Percentiles rank a stretch among this genome's conserved stretches.
Conservation (phyloP, 2,329 filamentous ascomycete species). For the Talaromyces sp. region DNA sequence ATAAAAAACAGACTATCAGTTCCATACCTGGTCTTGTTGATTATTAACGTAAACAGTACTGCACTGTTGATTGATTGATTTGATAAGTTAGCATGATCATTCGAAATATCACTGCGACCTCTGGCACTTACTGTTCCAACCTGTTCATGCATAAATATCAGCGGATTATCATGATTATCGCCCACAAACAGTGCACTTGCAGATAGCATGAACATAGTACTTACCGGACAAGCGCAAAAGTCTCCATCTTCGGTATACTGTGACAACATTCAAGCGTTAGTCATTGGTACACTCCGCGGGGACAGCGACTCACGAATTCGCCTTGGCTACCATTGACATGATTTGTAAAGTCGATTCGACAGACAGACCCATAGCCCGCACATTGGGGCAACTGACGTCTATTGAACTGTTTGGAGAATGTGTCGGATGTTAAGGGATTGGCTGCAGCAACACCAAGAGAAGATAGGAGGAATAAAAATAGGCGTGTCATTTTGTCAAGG, state of each 20-base stretch:
- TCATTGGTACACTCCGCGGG: not conserved
- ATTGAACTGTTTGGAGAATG: not conserved
- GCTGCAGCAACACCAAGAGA: not conserved
- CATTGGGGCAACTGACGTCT: not conserved
- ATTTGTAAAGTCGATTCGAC: not conserved
- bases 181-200: not conserved
- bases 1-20: not conserved
- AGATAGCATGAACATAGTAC: not conserved
- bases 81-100: not conserved
- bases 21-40: not conserved
- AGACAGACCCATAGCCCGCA: constrained; percentile 3
- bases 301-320: not conserved
- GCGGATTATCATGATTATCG: not conserved
- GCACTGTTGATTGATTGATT: not conserved
- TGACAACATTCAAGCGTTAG: not conserved
- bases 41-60: not conserved
- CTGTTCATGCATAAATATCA: not conserved
- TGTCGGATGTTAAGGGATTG: not conserved
- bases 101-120: not conserved
- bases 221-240: not conserved
- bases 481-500: not conserved
- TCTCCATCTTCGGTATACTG: constrained; percentile 3
- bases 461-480: not conserved
- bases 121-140: not conserved
- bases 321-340: not conserved